Evolutionary conservation across 179 eudicot species (phyloP).

Genomic region (Sideroxylon spinosum): DNA sequence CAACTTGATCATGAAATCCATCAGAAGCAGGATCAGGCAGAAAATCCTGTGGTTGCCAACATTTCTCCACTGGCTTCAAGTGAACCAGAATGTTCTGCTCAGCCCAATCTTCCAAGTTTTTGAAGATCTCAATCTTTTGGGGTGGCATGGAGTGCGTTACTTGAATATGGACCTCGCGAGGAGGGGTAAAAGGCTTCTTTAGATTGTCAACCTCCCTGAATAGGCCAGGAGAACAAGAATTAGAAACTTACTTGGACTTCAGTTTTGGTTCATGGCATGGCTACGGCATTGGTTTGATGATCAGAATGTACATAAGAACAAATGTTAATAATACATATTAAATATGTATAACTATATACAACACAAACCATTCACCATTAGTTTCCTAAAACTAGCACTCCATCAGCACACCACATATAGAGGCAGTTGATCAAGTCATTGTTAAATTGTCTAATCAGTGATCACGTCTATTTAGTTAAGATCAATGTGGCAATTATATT

Average conservation of each 20-base stretch:
- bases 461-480: background rate
- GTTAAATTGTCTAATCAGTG: background rate
- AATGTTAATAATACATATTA: background rate
- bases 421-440: background rate
- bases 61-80: conserved; percentile 60
- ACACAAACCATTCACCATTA: background rate
- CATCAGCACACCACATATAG: background rate
- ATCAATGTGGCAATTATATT: background rate
- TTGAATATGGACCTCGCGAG: conserved; percentile 52
- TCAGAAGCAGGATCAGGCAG: conserved; percentile 60
- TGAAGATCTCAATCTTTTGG: conserved; percentile 56
- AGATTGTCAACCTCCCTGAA: conserved; percentile 44
- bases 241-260: background rate
- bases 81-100: conserved; percentile 47
- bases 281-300: background rate
- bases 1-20: conserved; percentile 54
- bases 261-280: background rate
- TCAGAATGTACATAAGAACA: background rate
- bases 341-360: background rate
- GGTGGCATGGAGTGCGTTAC: conserved; percentile 56
- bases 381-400: background rate
- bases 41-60: conserved; percentile 73
- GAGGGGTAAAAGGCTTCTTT: conserved; percentile 49
- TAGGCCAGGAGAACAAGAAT: conserved; percentile 9
- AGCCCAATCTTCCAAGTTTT: conserved; percentile 57